Percentiles rank a stretch among this genome's conserved stretches.
These are phyloP conservation scores for Teratosphaeria epicoccoides DNA, from an alignment of 2,329 filamentous ascomycete genomes.

Conservation along the genomic window DNA sequence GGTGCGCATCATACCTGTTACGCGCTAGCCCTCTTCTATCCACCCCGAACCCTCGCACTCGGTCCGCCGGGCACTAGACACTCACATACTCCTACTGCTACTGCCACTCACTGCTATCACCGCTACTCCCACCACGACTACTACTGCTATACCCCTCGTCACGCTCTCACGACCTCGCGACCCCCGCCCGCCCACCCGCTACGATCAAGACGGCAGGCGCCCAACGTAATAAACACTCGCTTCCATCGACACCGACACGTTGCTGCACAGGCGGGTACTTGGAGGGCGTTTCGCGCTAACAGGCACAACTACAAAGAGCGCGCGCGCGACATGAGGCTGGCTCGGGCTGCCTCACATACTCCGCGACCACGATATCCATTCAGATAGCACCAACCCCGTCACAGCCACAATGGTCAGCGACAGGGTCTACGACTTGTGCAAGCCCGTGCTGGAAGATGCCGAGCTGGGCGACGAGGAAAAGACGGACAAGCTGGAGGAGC, in stretches of 20 bases:
- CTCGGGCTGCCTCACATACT: conserved; percentile 1
- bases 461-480: conserved; percentile 87
- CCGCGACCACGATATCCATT: neutral
- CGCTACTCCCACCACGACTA: neutral
- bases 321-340: conserved; percentile 1
- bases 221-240: neutral
- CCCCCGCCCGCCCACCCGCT: neutral
- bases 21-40: neutral
- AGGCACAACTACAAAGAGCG: neutral
- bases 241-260: neutral
- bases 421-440: conserved; percentile 81
- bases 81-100: too few species aligned
- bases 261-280: neutral
- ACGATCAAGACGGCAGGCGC: neutral
- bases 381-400: neutral
- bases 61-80: too few species aligned
- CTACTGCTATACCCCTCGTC: neutral
- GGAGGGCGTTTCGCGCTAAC: too few species aligned
- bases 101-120: too few species aligned
- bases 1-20: neutral
- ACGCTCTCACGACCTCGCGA: neutral
- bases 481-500: conserved; percentile 78
- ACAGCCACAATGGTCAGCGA: conserved; percentile 70
- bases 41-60: neutral
- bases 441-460: conserved; percentile 75